Evolutionary conservation across 306 rosid genomes (phyloP), one percentile per base, ranked within the genome.

Genomic region (Cicer bijugum): DNA sequence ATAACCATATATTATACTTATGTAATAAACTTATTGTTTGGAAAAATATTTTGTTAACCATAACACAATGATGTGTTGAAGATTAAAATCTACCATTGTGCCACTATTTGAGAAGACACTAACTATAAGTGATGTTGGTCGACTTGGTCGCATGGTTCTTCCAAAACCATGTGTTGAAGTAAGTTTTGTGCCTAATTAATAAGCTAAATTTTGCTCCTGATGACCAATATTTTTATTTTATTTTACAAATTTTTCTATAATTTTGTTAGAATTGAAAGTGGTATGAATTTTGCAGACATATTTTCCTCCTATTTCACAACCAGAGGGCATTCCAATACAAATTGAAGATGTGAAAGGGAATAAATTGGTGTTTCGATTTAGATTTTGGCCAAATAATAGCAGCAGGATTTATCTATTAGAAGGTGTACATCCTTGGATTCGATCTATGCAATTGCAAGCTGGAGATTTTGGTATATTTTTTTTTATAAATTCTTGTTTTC

Each of bases 141-240:
- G 97, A 75, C 90, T 89, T 81, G 97, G 96, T 79, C 96, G 98
- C 71, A 75, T 94, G 83, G 94, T 94, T 78, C 89, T 94, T 82
- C 98, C 98, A 53, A 94, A 94, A 87, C 90, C 96, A 38, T 94
- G 96, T 75, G 98, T 97, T 55, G 97, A 94, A 74, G 98, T 94
- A 86, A 79, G 90, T 78, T 65, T 65, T 12, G 1, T 19, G 2
- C 40, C 14, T 39, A 15, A 40, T 17, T 4, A 46, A 46, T 5
- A 15, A 63, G n/a, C 50, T 63, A 16, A 42, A 4, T 9, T 16
- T 64, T 16, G 2, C 39, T 65, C 74, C 17, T 46, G 11, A 28
- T 28, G 33, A 65, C 67, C 28, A 70, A 58, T 47, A 8, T 56
- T 37, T 58, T 64, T 33, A 17, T 12, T 74, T 10, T 17, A 43